These are phyloP conservation scores for Tetradesmus lagerheimii DNA, from an alignment of 139 green algal species.

Conservation along the genomic window DNA sequence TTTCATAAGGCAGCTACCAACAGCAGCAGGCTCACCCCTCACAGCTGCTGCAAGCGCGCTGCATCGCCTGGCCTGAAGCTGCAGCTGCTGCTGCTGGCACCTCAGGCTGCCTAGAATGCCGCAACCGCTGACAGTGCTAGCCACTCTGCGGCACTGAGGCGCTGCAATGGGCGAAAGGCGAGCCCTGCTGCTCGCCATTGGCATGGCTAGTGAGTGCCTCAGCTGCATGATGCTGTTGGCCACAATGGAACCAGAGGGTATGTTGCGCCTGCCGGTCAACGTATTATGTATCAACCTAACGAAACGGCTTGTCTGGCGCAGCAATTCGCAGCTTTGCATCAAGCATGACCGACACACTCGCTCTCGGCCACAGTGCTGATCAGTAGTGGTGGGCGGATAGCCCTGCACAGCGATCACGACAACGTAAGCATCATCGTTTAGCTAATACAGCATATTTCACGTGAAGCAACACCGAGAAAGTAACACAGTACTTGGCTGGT, in stretches of 20 bases:
- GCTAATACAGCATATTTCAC: background rate
- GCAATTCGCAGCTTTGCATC: background rate
- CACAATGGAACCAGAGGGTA: background rate
- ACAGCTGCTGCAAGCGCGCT: conserved; percentile 19
- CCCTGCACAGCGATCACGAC: background rate
- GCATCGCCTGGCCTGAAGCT: conserved; percentile 3
- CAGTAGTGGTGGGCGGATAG: background rate
- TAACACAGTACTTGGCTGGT: background rate
- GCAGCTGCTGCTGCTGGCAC: background rate
- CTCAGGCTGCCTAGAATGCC: background rate
- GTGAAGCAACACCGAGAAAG: background rate
- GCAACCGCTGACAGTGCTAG: background rate
- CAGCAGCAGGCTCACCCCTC: conserved; percentile 15
- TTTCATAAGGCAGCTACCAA: background rate
- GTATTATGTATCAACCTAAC: background rate
- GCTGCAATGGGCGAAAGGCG: background rate
- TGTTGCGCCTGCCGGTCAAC: background rate
- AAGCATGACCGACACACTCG: background rate
- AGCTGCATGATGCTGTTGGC: conserved; percentile 20
- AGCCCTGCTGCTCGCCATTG: background rate
- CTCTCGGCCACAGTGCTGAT: background rate
- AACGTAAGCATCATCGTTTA: no score
- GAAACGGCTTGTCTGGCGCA: background rate
- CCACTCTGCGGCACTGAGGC: background rate
- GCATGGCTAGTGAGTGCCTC: background rate